phyloP scores from a whole-genome alignment of 495 filamentous ascomycete genomes.

The Annulohypoxylon maeteangense region DNA sequence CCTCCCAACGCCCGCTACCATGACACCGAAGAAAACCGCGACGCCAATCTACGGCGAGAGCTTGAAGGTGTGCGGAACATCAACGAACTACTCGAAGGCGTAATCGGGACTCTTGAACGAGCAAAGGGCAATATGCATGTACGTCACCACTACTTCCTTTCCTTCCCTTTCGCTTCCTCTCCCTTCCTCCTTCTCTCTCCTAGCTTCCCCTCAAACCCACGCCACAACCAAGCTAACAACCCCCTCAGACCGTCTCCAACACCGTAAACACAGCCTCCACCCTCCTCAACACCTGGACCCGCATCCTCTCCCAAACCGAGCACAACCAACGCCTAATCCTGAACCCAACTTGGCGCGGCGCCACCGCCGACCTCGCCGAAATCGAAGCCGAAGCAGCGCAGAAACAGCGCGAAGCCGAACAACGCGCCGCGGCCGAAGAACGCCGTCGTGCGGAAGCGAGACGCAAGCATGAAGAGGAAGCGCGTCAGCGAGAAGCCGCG shows the following conservation, averaged over 20 bases:
- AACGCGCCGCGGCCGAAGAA: constrained; percentile 78
- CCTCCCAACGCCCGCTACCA: constrained; percentile 66
- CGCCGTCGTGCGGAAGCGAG: constrained; percentile 76
- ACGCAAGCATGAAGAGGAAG: constrained; percentile 77
- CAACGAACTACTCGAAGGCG: constrained; percentile 85
- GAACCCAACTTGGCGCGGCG: constrained; percentile 89
- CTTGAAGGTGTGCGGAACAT: constrained; percentile 84
- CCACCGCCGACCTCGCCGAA: constrained; percentile 82
- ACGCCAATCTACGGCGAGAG: constrained; percentile 78
- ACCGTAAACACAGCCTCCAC: constrained; percentile 91
- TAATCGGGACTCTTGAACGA: constrained; percentile 79
- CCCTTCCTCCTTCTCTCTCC: not conserved
- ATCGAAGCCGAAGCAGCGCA: constrained; percentile 78
- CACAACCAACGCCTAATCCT: constrained; percentile 94
- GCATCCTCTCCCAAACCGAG: constrained; percentile 95
- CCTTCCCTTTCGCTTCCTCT: constrained; percentile 11
- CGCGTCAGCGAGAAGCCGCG: constrained; percentile 62
- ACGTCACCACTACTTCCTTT: constrained; percentile 43
- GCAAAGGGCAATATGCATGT: constrained; percentile 94
- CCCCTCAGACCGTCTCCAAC: constrained; percentile 76
- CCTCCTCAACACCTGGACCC: constrained; percentile 94
- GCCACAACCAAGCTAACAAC: constrained; percentile 3
- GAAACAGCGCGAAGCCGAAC: constrained; percentile 77
- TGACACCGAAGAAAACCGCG: constrained; percentile 71
- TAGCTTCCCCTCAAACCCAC: constrained; percentile 3